Conservation (phyloP, 768 basidiomycete species). For the Naganishia randhawae region DNA sequence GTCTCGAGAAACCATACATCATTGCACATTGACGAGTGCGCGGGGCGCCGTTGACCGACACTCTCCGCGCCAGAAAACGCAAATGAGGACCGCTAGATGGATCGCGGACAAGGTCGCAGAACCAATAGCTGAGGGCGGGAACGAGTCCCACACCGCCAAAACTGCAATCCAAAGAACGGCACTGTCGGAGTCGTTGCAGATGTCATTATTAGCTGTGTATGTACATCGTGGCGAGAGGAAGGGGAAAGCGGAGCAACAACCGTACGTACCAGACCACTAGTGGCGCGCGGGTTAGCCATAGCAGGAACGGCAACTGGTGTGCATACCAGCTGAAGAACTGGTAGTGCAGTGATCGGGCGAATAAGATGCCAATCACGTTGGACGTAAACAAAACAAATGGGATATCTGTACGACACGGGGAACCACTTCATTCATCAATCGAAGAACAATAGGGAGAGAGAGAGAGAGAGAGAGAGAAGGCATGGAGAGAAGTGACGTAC, state of each 20-base stretch:
- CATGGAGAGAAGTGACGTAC: background rate
- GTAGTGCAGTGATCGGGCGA: slow-evolving; percentile 91
- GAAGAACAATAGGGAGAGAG: background rate
- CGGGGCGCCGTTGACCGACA: background rate
- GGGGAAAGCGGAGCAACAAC: too few species aligned
- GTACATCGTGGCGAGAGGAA: slow-evolving; percentile 30
- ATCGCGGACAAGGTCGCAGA: slow-evolving; percentile 59
- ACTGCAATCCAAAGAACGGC: slow-evolving; percentile 60
- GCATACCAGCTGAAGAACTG: slow-evolving; percentile 99
- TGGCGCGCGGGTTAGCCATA: slow-evolving; percentile 67
- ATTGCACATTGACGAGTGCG: background rate
- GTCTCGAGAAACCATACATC: too few species aligned
- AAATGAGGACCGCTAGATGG: slow-evolving; percentile 56
- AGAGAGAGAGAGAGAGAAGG: background rate
- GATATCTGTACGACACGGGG: slow-evolving; percentile 58
- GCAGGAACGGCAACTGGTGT: slow-evolving; percentile 77
- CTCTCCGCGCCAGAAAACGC: slow-evolving; percentile 12
- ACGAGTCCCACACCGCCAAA: slow-evolving; percentile 85
- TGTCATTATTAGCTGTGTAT: slow-evolving; percentile 13
- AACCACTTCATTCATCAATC: too few species aligned
- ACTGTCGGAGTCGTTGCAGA: slow-evolving; percentile 51
- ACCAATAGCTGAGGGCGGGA: slow-evolving; percentile 69
- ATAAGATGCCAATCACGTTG: slow-evolving; percentile 84
- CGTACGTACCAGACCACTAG: slow-evolving; percentile 61
- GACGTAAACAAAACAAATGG: slow-evolving; percentile 80